Evolutionary conservation across 176 grass and related monocot species (phyloP).

Genomic region (Musa beccarii): DNA sequence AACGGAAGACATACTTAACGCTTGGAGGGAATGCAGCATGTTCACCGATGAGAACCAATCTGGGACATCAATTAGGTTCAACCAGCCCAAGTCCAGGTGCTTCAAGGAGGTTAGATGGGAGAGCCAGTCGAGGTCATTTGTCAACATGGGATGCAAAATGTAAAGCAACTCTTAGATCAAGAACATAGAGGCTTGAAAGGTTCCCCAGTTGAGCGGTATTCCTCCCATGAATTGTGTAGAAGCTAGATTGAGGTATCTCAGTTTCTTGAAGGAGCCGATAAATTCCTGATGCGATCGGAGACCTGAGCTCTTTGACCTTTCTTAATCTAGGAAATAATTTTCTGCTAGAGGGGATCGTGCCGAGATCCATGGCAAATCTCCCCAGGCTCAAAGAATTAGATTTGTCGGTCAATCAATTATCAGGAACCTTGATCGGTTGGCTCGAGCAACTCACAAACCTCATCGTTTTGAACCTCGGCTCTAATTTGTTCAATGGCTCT

Average conservation of each 20-base stretch:
- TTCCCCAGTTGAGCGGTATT: too few species aligned
- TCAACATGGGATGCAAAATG: too few species aligned
- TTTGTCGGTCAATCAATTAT: background rate
- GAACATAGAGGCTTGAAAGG: too few species aligned
- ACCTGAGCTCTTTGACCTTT: background rate
- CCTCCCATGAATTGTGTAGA: too few species aligned
- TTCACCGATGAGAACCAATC: too few species aligned
- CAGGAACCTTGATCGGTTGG: conserved; percentile 1
- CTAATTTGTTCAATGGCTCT: conserved; percentile 16
- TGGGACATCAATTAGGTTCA: fast-evolving
- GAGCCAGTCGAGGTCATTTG: too few species aligned
- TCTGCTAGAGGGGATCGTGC: background rate
- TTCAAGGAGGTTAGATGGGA: too few species aligned
- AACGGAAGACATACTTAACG: too few species aligned
- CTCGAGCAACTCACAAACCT: conserved; percentile 9
- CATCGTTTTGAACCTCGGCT: background rate
- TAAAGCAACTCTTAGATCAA: too few species aligned
- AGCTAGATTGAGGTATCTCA: too few species aligned
- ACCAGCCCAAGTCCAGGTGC: too few species aligned
- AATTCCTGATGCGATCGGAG: background rate
- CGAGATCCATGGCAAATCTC: background rate
- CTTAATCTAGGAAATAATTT: background rate
- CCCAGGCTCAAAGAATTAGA: background rate
- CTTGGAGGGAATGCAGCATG: background rate
- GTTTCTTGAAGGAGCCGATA: too few species aligned